Base-by-base conservation (phyloP, 805 yeast species). In the Sporopachydermia lactativora region DNA sequence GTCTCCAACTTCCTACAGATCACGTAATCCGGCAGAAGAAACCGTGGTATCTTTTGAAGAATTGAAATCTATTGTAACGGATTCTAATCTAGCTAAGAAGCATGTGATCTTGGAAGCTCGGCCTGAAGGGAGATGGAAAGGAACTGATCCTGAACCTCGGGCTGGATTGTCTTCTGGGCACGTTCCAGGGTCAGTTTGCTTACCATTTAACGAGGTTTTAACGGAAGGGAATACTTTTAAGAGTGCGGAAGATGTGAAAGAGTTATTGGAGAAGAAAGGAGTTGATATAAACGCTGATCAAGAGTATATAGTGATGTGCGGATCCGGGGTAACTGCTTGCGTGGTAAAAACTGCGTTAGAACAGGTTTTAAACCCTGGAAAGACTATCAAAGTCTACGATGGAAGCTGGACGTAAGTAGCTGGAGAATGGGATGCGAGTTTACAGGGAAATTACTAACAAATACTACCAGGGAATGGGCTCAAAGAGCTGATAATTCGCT, bases 241-340 rank as follows among this genome's bases (percentile, higher is more conserved):
- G 51, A 50, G 70, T 2, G 53, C 62, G 5, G 62, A 57, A 6
- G 73, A 70, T 36, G 53, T 89, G 34, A 43, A 54, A 4, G 52
- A 59, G 13, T 55, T 75, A 6, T 70, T 86, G 47, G 52, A 64
- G 5, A 61, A 59, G 35, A 56, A 68, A 35, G 61, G 62, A 3
- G 50, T 62, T 6, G 47, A 37, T 8, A 14, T 4, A 37, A 19
- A 17, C 6, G 18, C 5, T 5, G 63, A 64, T 43, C 58, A 65
- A 14, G 78, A 80, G 51, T 88, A 84, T 15, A 75, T 92, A 39
- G 81, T 81, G 34, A 75, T 83, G 83, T 92, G 98, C 56, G 98
- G 97, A 18, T 80, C 96, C 1, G 98, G 97, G 37, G 96, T 92
- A 39, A 79, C 96, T 6, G 97, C 96, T 1, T 84, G 89, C 47